phyloP scores from a whole-genome alignment of 2,329 filamentous ascomycete genomes.

The Ramularia endophylla region DNA sequence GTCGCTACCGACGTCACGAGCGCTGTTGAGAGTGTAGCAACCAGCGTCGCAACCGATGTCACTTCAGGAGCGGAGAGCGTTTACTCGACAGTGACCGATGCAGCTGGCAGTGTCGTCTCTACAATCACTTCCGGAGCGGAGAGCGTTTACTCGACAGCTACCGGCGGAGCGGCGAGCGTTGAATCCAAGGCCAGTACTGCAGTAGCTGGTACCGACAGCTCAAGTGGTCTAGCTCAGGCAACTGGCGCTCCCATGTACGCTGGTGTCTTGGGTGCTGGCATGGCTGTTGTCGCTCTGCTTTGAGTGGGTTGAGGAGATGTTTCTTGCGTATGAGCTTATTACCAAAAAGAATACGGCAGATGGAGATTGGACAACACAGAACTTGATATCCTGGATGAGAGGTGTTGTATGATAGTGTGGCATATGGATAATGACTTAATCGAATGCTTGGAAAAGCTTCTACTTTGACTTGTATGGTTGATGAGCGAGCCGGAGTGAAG shows the following conservation, averaged over 20 bases:
- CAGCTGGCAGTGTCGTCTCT: neutral
- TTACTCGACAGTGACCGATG: neutral
- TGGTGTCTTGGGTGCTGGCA: neutral
- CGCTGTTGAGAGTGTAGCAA: neutral
- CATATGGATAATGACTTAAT: too few species aligned
- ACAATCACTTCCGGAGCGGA: neutral
- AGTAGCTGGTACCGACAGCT: neutral
- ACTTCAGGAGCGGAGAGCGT: neutral
- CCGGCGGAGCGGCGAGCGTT: neutral
- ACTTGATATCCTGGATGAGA: too few species aligned
- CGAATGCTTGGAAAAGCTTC: too few species aligned
- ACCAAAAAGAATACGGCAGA: too few species aligned
- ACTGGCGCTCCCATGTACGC: conserved; percentile 1
- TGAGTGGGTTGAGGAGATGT: too few species aligned
- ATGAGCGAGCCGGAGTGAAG: too few species aligned
- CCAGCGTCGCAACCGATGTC: neutral
- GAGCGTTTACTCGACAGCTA: neutral
- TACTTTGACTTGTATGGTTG: too few species aligned
- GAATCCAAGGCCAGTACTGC: neutral
- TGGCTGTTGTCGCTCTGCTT: conserved; percentile 1
- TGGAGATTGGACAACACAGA: too few species aligned
- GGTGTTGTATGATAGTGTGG: too few species aligned
- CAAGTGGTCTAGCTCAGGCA: too few species aligned
- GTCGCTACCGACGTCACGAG: neutral
- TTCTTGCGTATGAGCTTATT: too few species aligned